phyloP scores from a whole-genome alignment of 169 alveolate species.

The Cryptosporidium andersoni region DNA sequence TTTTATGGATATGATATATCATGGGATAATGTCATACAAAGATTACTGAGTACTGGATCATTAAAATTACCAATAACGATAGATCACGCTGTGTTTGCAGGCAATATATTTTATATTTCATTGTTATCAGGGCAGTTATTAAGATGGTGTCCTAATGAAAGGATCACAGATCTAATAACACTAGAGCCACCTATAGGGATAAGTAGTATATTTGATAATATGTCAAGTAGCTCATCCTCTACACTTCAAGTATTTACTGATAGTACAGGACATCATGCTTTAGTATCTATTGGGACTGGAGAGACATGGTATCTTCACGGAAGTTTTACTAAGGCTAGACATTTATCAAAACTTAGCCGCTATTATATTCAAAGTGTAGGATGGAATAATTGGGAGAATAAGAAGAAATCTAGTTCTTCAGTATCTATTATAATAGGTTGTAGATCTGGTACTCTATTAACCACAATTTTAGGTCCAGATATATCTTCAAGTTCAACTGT shows the following conservation, averaged over 20 bases:
- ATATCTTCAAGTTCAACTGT: constrained; percentile 56
- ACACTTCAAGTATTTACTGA: constrained; percentile 55
- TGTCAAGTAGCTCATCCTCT: neutral
- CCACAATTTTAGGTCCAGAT: constrained; percentile 67
- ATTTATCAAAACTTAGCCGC: constrained; percentile 29
- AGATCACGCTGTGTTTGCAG: constrained; percentile 45
- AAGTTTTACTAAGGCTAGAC: constrained; percentile 26
- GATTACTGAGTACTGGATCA: constrained; percentile 4
- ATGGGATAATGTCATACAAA: constrained; percentile 28
- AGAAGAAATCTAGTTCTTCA: constrained; percentile 8
- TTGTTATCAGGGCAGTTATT: constrained; percentile 47
- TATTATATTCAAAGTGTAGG: constrained; percentile 64
- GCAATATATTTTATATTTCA: constrained; percentile 36
- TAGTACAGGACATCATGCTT: constrained; percentile 55
- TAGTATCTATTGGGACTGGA: constrained; percentile 14
- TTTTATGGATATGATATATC: constrained; percentile 57
- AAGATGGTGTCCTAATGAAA: constrained; percentile 68
- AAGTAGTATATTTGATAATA: neutral
- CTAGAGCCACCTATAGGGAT: constrained; percentile 59
- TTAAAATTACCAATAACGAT: constrained; percentile 37
- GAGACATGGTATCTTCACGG: constrained; percentile 68
- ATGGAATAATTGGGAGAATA: constrained; percentile 44
- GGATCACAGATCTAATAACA: constrained; percentile 4
- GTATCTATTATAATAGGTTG: constrained; percentile 60
- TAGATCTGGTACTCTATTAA: constrained; percentile 32